These are phyloP conservation scores for Rhododendron simsii DNA, from an alignment of 148 eudicot species.

Conservation along the genomic window DNA sequence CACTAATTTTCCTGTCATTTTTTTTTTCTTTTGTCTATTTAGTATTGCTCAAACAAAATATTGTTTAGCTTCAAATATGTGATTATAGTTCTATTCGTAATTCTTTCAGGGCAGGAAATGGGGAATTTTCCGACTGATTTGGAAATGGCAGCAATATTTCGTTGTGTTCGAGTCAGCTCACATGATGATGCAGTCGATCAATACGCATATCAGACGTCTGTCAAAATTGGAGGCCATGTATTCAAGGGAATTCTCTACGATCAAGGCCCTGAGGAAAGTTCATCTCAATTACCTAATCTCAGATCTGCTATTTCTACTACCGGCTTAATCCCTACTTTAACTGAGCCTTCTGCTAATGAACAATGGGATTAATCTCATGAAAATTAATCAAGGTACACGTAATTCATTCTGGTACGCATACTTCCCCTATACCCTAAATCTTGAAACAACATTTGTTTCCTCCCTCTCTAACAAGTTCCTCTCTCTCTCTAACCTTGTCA, in stretches of 20 bases:
- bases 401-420: slow-evolving; percentile 48
- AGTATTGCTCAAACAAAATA: neutral
- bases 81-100: neutral
- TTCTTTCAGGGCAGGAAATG: slow-evolving; percentile 33
- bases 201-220: slow-evolving; percentile 70
- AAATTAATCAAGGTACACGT: neutral
- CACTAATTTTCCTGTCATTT: neutral
- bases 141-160: slow-evolving; percentile 41
- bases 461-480: neutral
- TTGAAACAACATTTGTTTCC: slow-evolving; percentile 4
- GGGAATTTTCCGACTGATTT: slow-evolving; percentile 59
- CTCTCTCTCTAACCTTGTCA: neutral
- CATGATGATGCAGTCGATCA: slow-evolving; percentile 59
- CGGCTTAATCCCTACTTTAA: neutral
- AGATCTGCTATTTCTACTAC: slow-evolving; percentile 1
- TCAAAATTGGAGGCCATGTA: slow-evolving; percentile 64
- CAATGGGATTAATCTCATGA: neutral
- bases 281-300: slow-evolving; percentile 14
- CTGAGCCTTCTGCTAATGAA: neutral
- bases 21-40: neutral
- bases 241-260: slow-evolving; percentile 81
- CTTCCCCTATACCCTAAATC: slow-evolving; percentile 50
- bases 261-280: slow-evolving; percentile 42
- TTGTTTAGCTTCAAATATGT: neutral
- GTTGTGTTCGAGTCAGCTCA: slow-evolving; percentile 57